phyloP scores from a whole-genome alignment of 2,329 filamentous ascomycete species.

The Calonectria montana region DNA sequence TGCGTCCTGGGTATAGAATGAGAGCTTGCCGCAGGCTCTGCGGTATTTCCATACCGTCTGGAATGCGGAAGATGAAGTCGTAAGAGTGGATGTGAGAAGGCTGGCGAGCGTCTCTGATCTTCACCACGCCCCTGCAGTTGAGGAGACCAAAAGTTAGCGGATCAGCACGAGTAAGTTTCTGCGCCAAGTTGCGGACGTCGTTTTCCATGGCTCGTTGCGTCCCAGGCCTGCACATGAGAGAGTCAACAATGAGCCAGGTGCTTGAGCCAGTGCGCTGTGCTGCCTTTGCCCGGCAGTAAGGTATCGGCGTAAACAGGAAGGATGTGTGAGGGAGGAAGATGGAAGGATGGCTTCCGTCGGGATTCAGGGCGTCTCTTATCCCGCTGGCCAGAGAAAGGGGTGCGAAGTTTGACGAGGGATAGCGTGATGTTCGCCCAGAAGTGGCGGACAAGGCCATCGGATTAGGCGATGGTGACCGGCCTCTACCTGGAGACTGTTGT shows the following conservation, averaged over 20 bases:
- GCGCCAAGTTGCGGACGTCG: slow-evolving; percentile 13
- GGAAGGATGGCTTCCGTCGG: neutral
- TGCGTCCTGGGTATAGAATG: slow-evolving; percentile 6
- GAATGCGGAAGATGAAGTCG: slow-evolving; percentile 16
- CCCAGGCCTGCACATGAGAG: slow-evolving; percentile 4
- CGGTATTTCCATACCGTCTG: neutral
- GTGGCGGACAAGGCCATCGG: neutral
- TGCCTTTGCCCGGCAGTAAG: slow-evolving; percentile 12
- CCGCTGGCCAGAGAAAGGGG: slow-evolving; percentile 4
- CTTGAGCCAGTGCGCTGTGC: neutral
- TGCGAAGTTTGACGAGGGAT: neutral
- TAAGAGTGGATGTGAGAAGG: neutral
- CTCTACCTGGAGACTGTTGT: neutral
- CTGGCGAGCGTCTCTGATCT: neutral
- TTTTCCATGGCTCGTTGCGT: neutral
- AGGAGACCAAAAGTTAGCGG: slow-evolving; percentile 18
- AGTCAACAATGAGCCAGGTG: slow-evolving; percentile 17
- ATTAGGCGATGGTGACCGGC: neutral
- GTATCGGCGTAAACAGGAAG: slow-evolving; percentile 8
- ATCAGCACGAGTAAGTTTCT: slow-evolving; percentile 8
- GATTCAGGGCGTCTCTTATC: slow-evolving; percentile 10
- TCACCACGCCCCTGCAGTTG: slow-evolving; percentile 2
- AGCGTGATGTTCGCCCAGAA: neutral
- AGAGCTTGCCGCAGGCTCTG: slow-evolving; percentile 9
- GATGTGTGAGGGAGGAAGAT: slow-evolving; percentile 6